Evolutionary conservation across 768 basidiomycete species (phyloP), one percentile per base, ranked within the genome.

Genomic region (Pulveroboletus ravenelii): DNA sequence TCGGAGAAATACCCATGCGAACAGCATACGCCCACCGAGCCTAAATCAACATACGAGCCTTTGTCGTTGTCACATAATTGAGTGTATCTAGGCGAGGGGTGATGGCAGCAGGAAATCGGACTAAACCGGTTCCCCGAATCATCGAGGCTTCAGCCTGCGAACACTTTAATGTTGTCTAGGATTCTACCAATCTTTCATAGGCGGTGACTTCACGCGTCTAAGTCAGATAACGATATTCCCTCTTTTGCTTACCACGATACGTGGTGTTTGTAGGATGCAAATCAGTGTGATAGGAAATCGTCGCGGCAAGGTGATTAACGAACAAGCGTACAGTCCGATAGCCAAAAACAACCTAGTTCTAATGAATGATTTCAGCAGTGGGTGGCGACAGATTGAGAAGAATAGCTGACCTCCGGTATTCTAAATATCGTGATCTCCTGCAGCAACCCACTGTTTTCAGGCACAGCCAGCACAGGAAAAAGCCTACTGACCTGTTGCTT

Each of bases 361-460:
- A 50, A 36, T n/a, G 35, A 15, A 48, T 14, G 27, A 13, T 12
- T 13, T 61, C 9, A 59, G 53, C n/a, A 42, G 7, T 12, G 15
- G 7, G 20, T 42, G 18, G n/a, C n/a, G 7, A 29, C 6, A 20
- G 3, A 30, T n/a, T 10, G 10, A 10, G 9, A 34, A 10, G 3
- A 15, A 44, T 10, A 29, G 64, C 78, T 55, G 54, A 87, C 87
- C 78, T 89, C 87, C 57, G 89, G 90, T 79, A 92, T 90, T 70
- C 89, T 82, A 70, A 89, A 92, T 52, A 92, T 78, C 1, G 91
- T 93, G 59, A 93, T 93, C 76, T 93, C 88, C 81, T 85, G 61
- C 8, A 49, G 9, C 37, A 36, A 27, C 32, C 42, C 44, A 31
- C n/a, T 17, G 1, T n/a, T 9, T 29, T 61, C 20, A 56, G 41